These are phyloP conservation scores for Saccharomycopsis schoenii DNA, from an alignment of 805 yeast species.

Conservation along the genomic window DNA sequence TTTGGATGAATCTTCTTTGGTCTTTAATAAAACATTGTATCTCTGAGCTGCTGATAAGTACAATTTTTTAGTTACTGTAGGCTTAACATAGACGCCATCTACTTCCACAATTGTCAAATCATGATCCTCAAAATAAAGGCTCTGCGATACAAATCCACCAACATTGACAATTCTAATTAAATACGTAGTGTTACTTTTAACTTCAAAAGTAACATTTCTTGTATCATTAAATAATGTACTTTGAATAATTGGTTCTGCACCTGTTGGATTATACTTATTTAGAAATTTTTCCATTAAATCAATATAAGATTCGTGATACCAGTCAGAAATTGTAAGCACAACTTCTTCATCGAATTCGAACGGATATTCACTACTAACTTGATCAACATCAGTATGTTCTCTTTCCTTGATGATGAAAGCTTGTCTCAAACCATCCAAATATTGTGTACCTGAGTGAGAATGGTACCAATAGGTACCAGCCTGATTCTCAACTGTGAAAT, in stretches of 20 bases:
- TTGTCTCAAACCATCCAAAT: conserved; percentile 70
- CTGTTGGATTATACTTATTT: conserved; percentile 67
- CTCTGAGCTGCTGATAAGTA: conserved; percentile 78
- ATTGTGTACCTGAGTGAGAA: conserved; percentile 68
- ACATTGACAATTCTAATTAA: conserved; percentile 53
- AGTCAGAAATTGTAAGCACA: conserved; percentile 47
- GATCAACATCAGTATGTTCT: conserved; percentile 28
- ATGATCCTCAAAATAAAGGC: conserved; percentile 58
- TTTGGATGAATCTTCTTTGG: conserved; percentile 33
- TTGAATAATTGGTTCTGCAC: conserved; percentile 76
- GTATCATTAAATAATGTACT: conserved; percentile 57
- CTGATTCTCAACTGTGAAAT: conserved; percentile 59
- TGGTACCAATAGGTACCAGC: conserved; percentile 82
- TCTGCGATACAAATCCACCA: conserved; percentile 70
- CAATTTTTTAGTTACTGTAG: conserved; percentile 42
- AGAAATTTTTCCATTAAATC: conserved; percentile 40
- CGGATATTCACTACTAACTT: background rate
- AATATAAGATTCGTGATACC: conserved; percentile 48
- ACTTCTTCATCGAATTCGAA: conserved; percentile 57
- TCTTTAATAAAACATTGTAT: conserved; percentile 54
- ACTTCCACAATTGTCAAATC: conserved; percentile 62
- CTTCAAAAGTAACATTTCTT: conserved; percentile 42
- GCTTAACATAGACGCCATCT: conserved; percentile 62
- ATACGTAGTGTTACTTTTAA: conserved; percentile 53
- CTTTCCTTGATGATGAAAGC: conserved; percentile 48